phyloP scores from a whole-genome alignment of 1,139 yeast species.

The Suhomyces bokatorum region DNA sequence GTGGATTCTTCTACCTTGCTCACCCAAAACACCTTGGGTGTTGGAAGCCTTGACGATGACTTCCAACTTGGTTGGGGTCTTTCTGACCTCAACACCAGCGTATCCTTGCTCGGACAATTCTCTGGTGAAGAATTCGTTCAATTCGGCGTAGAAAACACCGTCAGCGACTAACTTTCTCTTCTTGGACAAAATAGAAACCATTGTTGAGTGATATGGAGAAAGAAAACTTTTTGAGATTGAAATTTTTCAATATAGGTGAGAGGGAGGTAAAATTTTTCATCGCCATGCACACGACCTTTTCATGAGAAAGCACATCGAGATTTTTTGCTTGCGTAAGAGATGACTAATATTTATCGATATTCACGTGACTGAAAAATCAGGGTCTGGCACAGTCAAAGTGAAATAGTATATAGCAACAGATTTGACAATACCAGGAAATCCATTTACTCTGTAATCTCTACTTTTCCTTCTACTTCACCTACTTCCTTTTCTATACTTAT shows the following conservation, averaged over 20 bases:
- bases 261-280: conserved; percentile 12
- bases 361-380: background rate
- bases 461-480: too few relatives aligned
- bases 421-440: too few relatives aligned
- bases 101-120: conserved; percentile 99
- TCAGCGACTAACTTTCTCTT: conserved; percentile 96
- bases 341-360: background rate
- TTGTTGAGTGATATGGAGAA: conserved; percentile 23
- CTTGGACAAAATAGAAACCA: conserved; percentile 69
- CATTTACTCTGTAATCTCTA: too few relatives aligned
- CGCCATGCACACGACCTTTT: conserved; percentile 14
- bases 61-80: conserved; percentile 97
- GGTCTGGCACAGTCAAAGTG: too few relatives aligned
- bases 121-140: conserved; percentile 99
- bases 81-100: conserved; percentile 99
- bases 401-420: too few relatives aligned
- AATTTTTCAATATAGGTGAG: conserved; percentile 8
- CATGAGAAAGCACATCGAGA: background rate
- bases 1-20: conserved; percentile 99
- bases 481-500: background rate
- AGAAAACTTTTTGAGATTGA: conserved; percentile 4
- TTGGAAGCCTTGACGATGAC: conserved; percentile 98
- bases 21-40: conserved; percentile 99
- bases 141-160: conserved; percentile 99
- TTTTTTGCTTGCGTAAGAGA: conserved; percentile 2